phyloP scores from a whole-genome alignment of 805 yeast species.

The Ogataea haglerorum region DNA sequence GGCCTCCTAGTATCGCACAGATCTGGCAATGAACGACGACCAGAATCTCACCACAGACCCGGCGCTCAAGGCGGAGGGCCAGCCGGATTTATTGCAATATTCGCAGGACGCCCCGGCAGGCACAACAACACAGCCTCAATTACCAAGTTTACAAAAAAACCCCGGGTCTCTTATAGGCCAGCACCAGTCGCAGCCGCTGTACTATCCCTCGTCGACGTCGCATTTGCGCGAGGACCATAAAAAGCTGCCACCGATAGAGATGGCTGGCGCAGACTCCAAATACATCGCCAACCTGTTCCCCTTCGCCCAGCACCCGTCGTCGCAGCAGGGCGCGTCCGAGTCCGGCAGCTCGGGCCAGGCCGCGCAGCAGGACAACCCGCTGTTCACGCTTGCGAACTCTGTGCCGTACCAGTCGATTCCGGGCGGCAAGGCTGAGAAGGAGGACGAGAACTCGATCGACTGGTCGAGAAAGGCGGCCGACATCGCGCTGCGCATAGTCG shows the following conservation, averaged over 20 bases:
- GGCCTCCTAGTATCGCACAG: constrained; percentile 2
- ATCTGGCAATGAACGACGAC: constrained; percentile 15
- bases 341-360: constrained; percentile 1
- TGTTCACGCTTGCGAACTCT: constrained; percentile 31
- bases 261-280: constrained; percentile 13
- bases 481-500: constrained; percentile 19
- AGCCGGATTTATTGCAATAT: constrained; percentile 11
- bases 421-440: constrained; percentile 6
- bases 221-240: constrained; percentile 19
- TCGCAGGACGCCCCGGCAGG: constrained; percentile 6
- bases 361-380: constrained; percentile 24
- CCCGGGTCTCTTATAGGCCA: constrained; percentile 10
- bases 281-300: constrained; percentile 13
- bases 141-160: constrained; percentile 15
- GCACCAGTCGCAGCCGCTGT: constrained; percentile 6
- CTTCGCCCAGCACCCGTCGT: constrained; percentile 15
- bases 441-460: constrained; percentile 13
- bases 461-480: constrained; percentile 29
- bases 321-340: constrained; percentile 3
- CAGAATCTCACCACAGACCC: constrained; percentile 18
- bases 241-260: constrained; percentile 10
- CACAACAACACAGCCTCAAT: constrained; percentile 26
- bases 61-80: constrained; percentile 15
- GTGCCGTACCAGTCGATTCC: constrained; percentile 18
- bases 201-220: constrained; percentile 19